These are phyloP conservation scores for Penicillium cataractarum DNA, from an alignment of 495 filamentous ascomycete species.

Conservation along the genomic window DNA sequence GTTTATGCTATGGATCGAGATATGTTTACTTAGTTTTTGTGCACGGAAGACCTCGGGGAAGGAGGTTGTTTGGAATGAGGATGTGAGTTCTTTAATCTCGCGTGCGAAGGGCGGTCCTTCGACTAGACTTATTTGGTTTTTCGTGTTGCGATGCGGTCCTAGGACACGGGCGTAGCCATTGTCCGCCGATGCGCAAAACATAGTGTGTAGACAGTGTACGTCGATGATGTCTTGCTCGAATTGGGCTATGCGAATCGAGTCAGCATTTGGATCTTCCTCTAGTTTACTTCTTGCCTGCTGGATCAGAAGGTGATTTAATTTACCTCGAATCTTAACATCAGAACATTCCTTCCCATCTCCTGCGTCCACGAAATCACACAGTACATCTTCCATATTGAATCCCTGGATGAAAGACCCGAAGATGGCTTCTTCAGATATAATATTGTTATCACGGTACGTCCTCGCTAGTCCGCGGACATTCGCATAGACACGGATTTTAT, in stretches of 20 bases:
- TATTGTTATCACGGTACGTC: slow-evolving; percentile 23
- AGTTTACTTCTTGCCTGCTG: no score
- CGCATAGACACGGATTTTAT: slow-evolving; percentile 33
- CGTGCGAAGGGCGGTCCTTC: slow-evolving; percentile 33
- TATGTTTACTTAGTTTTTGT: slow-evolving; percentile 20
- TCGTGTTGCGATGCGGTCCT: slow-evolving; percentile 21
- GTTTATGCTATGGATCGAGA: slow-evolving; percentile 22
- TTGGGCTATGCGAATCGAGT: slow-evolving; percentile 15
- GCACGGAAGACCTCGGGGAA: slow-evolving; percentile 32
- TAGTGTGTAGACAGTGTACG: slow-evolving; percentile 30
- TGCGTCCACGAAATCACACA: slow-evolving; percentile 39
- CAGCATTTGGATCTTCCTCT: no score
- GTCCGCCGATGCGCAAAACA: slow-evolving; percentile 37
- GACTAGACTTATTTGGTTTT: slow-evolving; percentile 28
- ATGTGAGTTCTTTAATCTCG: slow-evolving; percentile 26
- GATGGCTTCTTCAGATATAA: slow-evolving; percentile 14
- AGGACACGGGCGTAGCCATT: slow-evolving; percentile 37
- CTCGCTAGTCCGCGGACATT: slow-evolving; percentile 35
- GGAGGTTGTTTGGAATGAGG: slow-evolving; percentile 23
- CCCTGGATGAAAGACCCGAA: slow-evolving; percentile 32
- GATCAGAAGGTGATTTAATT: background rate
- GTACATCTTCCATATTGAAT: slow-evolving; percentile 34
- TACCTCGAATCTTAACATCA: slow-evolving; percentile 37
- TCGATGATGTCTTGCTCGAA: slow-evolving; percentile 29
- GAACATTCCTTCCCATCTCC: slow-evolving; percentile 40